Base-by-base conservation (phyloP, 1,284 basidiomycete genomes). In the Ceratorhiza oryzae-sativae region DNA sequence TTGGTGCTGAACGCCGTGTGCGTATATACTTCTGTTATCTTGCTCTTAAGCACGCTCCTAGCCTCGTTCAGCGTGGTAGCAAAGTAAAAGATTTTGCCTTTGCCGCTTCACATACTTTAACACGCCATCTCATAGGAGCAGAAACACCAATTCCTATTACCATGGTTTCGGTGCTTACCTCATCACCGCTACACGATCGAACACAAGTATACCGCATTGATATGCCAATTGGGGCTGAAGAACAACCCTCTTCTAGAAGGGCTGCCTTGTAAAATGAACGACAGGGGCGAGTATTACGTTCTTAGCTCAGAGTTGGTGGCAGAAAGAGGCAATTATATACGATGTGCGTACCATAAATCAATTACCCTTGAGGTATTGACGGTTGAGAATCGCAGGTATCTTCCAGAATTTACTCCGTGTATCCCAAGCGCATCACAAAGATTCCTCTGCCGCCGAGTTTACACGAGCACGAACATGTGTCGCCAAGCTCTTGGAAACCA, bases 1-100 rank as follows among this genome's bases (percentile, higher is more conserved):
- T 70, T 25, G 20, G 34, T 25, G 65, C 65, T 10, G 65, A 70
- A 23, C 65, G 65, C 23, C 65, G 65, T 27, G 65, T 70, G 18
- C 65, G 65, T 30, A 56, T 70, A 45, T 53, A 70, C n/a, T 70
- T 70, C 42, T 70, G 65, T 48, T 70, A 70, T 34, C 42, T 70
- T 1, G 53, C 27, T 56, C 41, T 70, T 4, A 70, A 58, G 32
- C 41, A 45, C 12, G 34, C 65, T 4, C 53, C 65, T 18, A 41
- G 23, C 23, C 65, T 70, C 12, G 41, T 36, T 25, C 53, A 58
- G 10, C 51, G 53, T n/a, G 53, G 45, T n/a, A 70, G 53, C 15
- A 70, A 58, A 25, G 65, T 70, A 13, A 46, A 36, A 20, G 13
- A n/a, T 9, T 15, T 6, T 1, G n/a, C 27, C 12, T 6, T 58